These are phyloP conservation scores for Penicillium manginii DNA, from an alignment of 495 filamentous ascomycete species.

Conservation along the genomic window DNA sequence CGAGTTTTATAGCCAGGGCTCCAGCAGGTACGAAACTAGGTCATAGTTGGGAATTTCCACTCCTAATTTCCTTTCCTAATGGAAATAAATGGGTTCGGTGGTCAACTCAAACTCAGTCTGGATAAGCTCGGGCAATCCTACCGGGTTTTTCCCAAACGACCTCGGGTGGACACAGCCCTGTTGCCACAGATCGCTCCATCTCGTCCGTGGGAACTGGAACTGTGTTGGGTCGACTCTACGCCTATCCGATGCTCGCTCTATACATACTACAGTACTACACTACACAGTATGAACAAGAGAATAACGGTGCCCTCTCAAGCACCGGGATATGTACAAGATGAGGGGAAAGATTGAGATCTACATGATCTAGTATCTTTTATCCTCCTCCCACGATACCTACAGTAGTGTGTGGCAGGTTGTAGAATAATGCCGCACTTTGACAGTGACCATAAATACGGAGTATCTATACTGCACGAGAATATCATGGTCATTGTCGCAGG, in stretches of 20 bases:
- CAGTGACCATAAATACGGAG: not conserved
- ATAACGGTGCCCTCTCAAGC: too few species aligned
- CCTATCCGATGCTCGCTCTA: not conserved
- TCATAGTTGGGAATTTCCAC: not conserved
- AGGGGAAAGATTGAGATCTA: not conserved
- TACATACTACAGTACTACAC: not conserved
- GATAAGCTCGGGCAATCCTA: not conserved
- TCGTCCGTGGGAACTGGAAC: not conserved
- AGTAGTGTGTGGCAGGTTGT: not conserved
- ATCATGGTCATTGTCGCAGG: too few species aligned
- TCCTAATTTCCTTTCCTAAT: constrained; percentile 1
- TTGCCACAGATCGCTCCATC: too few species aligned
- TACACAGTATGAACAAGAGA: too few species aligned
- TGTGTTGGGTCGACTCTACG: not conserved
- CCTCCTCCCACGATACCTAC: not conserved
- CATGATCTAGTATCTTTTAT: not conserved
- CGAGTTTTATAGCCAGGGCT: not conserved
- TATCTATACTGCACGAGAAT: not conserved
- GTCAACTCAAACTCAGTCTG: not conserved
- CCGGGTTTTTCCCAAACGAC: not conserved
- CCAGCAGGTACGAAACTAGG: not conserved
- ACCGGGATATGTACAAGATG: too few species aligned
- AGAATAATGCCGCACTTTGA: constrained; percentile 1
- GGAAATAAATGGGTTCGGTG: not conserved
- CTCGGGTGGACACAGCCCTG: not conserved